Base-by-base conservation (phyloP, 495 filamentous ascomycete genomes). In the Lentithecium fluviatile region DNA sequence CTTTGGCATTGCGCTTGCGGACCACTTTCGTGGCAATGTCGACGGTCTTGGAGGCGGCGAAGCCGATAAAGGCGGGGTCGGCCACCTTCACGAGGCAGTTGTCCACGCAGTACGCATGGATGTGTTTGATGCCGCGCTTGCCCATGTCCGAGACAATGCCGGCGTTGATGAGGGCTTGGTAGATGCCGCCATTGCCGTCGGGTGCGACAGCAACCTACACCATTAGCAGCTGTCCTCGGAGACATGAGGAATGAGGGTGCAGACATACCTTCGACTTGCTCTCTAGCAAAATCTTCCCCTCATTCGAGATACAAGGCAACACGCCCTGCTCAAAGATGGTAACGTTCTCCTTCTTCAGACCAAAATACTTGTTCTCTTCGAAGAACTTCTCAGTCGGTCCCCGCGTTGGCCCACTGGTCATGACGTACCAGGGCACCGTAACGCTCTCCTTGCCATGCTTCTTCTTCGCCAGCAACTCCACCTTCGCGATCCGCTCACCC, bases 21-120 rank as follows among this genome's bases (percentile, higher is more conserved):
- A 99, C 94, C 12, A 97, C 94, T 80, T 99, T 97, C 62, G 94
- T 97, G 6, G 91, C 94, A 61, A 99, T 94, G 76, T 97, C 91
- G 49, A 97, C 94, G 64, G 91, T 77, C 74, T 91, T 88, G 19
- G 85, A 85, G 42, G 91, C 91, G 2, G 90, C 82, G 74, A 97
- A 97, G 64, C 94, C 94, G 65, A 97, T 87, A 79, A 97, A 97
- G 59, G 90, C 84, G 23, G 94, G 94, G 69, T 99, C 94, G 24
- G 93, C 93, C 21, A 99, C 93, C 76, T 90, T 91, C 70, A 95
- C 95, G n/a, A 99, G 81, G 75, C 91, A 97, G 79, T 99, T 99
- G 78, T 99, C 94, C 45, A 99, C 94, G 68, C 94, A 95, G 80
- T 97, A 97, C 56, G 90, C 86, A 74, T 99, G 95, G 60, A 99